Conservation (phyloP, 805 yeast genomes). For the Saturnispora sanitii region DNA sequence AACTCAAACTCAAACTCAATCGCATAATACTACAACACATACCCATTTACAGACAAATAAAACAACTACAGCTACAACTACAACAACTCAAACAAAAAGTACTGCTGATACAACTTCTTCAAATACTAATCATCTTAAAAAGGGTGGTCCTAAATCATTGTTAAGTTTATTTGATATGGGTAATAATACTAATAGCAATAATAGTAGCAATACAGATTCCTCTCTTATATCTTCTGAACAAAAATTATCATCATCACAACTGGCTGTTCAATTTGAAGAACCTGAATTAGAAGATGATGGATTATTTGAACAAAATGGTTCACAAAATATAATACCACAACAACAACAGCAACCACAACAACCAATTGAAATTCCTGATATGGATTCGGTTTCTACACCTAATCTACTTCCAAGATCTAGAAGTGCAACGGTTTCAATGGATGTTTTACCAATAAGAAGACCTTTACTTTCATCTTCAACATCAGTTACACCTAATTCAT, state of each 20-base stretch:
- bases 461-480: constrained; percentile 31
- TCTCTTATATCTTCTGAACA: constrained; percentile 37
- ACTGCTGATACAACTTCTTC: constrained; percentile 3
- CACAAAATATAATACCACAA: not conserved
- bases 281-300: constrained; percentile 1
- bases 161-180: constrained; percentile 29
- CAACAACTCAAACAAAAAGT: not conserved
- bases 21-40: no score
- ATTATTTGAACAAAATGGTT: not conserved
- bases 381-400: constrained; percentile 33
- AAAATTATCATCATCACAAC: constrained; percentile 20
- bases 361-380: constrained; percentile 58
- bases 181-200: no score
- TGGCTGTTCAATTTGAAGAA: constrained; percentile 6
- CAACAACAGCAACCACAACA: constrained; percentile 1
- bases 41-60: no score
- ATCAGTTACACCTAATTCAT: constrained; percentile 38
- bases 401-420: constrained; percentile 19
- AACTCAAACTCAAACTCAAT: constrained; percentile 14
- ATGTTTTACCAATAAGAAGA: constrained; percentile 20
- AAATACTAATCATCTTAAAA: constrained; percentile 14
- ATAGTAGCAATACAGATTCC: no score
- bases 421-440: constrained; percentile 20
- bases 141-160: constrained; percentile 64
- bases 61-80: not conserved